These are phyloP conservation scores for Zygoascus meyerae DNA, from an alignment of 1,139 yeast genomes.

Conservation along the genomic window DNA sequence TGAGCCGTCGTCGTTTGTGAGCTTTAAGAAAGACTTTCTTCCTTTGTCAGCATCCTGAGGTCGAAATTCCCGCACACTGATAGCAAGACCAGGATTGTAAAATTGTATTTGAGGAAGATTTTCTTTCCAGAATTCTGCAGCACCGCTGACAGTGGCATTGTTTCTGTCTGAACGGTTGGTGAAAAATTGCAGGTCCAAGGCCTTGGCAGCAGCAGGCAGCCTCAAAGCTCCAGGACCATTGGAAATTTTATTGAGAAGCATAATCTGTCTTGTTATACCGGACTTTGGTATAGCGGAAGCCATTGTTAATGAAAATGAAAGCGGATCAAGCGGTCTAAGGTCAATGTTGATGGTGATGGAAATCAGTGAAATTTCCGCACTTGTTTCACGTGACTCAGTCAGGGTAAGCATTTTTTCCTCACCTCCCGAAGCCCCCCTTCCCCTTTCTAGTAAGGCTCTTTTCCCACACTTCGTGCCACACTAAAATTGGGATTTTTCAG, in stretches of 20 bases:
- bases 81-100: slow-evolving; percentile 67
- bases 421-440: too few relatives aligned
- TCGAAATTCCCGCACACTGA: slow-evolving; percentile 41
- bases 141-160: slow-evolving; percentile 19
- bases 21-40: slow-evolving; percentile 17
- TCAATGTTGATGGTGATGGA: too few relatives aligned
- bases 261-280: slow-evolving; percentile 38
- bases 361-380: too few relatives aligned
- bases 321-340: too few relatives aligned
- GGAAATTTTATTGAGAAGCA: slow-evolving; percentile 40
- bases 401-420: too few relatives aligned
- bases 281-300: slow-evolving; percentile 10
- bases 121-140: slow-evolving; percentile 60
- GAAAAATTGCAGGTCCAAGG: slow-evolving; percentile 42
- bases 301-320: too few relatives aligned
- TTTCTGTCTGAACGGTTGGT: slow-evolving; percentile 26
- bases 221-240: slow-evolving; percentile 43
- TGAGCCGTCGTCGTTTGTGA: slow-evolving; percentile 32
- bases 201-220: slow-evolving; percentile 37
- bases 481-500: too few relatives aligned
- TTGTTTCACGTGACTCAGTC: too few relatives aligned
- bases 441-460: too few relatives aligned
- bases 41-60: slow-evolving; percentile 18
- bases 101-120: slow-evolving; percentile 73
- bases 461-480: too few relatives aligned